A percentile compares a stretch with the other conserved stretches of the same genome.
Evolutionary conservation across 352 stramenopile species (phyloP).

Genomic region (Globisporangium echinulatum): DNA sequence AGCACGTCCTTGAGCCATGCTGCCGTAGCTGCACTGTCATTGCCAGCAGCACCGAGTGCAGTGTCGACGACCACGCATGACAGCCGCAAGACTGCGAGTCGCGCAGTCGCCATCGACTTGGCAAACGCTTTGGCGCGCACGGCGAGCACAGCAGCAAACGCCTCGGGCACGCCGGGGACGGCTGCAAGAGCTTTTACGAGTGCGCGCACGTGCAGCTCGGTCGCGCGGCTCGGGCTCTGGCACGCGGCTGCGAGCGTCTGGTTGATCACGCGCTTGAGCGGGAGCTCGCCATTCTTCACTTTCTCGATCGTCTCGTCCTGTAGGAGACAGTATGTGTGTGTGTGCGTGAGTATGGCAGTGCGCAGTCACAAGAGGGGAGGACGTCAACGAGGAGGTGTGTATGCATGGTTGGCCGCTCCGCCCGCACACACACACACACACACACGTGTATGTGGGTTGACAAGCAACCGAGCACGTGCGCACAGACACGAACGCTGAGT

Average conservation of each 20-base stretch:
- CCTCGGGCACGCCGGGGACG: constrained; percentile 38
- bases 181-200: constrained; percentile 32
- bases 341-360: background rate
- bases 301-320: constrained; percentile 63
- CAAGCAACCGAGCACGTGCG: background rate
- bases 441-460: background rate
- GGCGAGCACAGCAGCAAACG: constrained; percentile 42
- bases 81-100: constrained; percentile 50
- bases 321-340: background rate
- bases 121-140: constrained; percentile 28
- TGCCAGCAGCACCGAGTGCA: constrained; percentile 9
- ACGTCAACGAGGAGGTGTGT: background rate
- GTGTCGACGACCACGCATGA: constrained; percentile 47
- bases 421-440: no score
- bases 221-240: constrained; percentile 46
- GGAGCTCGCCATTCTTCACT: constrained; percentile 43
- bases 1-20: constrained; percentile 48
- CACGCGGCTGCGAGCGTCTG: constrained; percentile 49
- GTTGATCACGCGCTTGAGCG: constrained; percentile 60
- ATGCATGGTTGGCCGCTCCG: background rate
- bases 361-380: no score
- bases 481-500: no score
- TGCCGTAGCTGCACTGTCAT: constrained; percentile 7
- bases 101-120: constrained; percentile 47
- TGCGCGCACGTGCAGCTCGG: constrained; percentile 44